Base-by-base conservation (phyloP, 305 asterid genomes). In the Fraxinus xanthoxyloides region DNA sequence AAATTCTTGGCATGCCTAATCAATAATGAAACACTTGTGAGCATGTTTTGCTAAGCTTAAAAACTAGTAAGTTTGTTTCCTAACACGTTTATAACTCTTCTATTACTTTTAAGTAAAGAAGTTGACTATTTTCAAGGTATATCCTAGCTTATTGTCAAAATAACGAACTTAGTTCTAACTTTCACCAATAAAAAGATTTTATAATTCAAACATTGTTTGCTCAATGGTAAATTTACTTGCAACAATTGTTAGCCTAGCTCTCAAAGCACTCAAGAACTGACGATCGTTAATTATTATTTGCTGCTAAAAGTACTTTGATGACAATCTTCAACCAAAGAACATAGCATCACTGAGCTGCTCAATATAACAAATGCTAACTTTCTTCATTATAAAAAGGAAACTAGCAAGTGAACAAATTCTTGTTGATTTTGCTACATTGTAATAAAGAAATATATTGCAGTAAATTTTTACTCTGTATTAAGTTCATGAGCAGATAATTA, bases 401-500 rank as follows among this genome's bases (percentile, higher is more conserved):
- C 67, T 56, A 21, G 67, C 26, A 56, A 19, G 67, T 56, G 12
- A 56, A 19, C 67, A 56, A 56, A 56, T 19, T 56, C 67, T 56
- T 19, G 67, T 56, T 7, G 28, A 56, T 56, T 56, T 56, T 56
- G 67, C 67, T 6, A 56, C 26, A 5, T 56, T 56, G 67, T 19
- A 56, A 56, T 56, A 56, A 56, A 19, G 67, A 56, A 56, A 56
- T 56, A 19, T 56, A 19, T 56, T 56, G 67, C 67, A 56, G 19
- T 56, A 56, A 19, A 56, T 19, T 19, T 40, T 36, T 36, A 70
- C 36, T 4, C 34, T 24, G 40, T 69, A 79, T 23, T n/a, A 48
- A 40, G 81, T 31, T 69, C 65, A 79, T 21, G 81, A 77, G 86
- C 54, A 77, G 85, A 86, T 73, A 87, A 83, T 80, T 89, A 90